Base-by-base conservation (phyloP, 2,329 filamentous ascomycete species). In the Verruconis gallopava region DNA sequence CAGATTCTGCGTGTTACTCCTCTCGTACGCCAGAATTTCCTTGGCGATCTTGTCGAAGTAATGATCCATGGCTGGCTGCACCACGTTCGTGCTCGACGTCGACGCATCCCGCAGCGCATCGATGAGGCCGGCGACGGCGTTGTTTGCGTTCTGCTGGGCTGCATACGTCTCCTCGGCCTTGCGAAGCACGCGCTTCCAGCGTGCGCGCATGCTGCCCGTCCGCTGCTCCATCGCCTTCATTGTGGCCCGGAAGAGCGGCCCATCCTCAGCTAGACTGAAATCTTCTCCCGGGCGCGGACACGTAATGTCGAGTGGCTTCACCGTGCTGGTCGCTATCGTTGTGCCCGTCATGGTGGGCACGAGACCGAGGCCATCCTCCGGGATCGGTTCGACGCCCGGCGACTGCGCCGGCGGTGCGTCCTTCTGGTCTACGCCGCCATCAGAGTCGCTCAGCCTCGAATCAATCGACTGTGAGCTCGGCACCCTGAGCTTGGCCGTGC, bases 1-100 rank as follows among this genome's bases (percentile, higher is more conserved):
- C 22, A 98, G 71, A 53, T 94, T 89, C 30, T 67, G 53, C 1
- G 84, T 79, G 56, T 95, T 96, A 49, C 83, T 77, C 47, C 78
- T 79, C 62, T 98, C 88, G 56, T 95, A 96, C 1, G 67, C 62
- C 28, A 95, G 65, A 36, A 98, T 95, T 56, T 96, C 85, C 47
- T 81, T 79, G 3, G 89, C 88, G 50, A 94, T 96, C 54, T 88
- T 93, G 62, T 96, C 88, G 54, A 96, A 98, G 58, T 98, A 98
- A 60, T 98, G 88, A 48, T 98, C 91, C 46, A 98, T 72, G 3
- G 89, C 91, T 13, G 91, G 93, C 55, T 93, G 85, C n/a, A 98
- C 88, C 1, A 89, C 91, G 54, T 93, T 94, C 38, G 86, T 83
- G 56, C 96, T 96, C 11, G 88, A 93, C 0, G 77, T 77, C 1